A percentile compares a stretch with the other conserved stretches of the same genome.
These are phyloP conservation scores for Kwoniella mangroviensis DNA, from an alignment of 768 basidiomycete species.

Conservation along the genomic window DNA sequence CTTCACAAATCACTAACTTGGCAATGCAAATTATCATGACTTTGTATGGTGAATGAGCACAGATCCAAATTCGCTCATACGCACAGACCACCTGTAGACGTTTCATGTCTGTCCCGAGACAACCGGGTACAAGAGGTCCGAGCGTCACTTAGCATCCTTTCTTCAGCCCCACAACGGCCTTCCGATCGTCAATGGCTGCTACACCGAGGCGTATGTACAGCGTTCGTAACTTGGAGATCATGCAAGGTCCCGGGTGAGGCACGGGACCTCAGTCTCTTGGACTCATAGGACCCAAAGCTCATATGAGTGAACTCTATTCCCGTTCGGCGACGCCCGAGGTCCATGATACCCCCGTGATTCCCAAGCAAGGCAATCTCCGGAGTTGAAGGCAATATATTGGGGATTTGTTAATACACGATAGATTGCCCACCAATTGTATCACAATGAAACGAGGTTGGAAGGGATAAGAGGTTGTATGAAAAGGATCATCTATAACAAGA, in stretches of 20 bases:
- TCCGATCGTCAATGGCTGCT: neutral
- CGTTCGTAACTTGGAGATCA: neutral
- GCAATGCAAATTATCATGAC: too few species aligned
- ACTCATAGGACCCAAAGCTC: neutral
- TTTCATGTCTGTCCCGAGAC: constrained; percentile 3
- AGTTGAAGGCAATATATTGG: neutral
- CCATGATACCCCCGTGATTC: too few species aligned
- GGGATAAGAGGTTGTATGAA: neutral
- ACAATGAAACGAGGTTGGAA: neutral
- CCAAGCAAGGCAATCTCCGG: neutral
- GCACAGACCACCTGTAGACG: neutral
- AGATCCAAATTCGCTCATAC: neutral
- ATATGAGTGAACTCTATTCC: neutral
- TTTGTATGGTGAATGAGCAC: too few species aligned
- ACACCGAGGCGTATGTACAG: neutral
- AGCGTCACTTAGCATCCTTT: neutral
- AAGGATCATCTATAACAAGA: neutral
- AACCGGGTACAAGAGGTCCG: neutral
- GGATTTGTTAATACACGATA: neutral
- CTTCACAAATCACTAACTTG: too few species aligned
- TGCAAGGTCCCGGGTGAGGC: neutral
- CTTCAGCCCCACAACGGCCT: neutral
- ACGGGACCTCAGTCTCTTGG: neutral
- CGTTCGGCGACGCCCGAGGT: neutral
- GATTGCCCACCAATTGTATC: neutral